Evolutionary conservation across 2,329 filamentous ascomycete genomes (phyloP), one percentile per base, ranked within the genome.

Genomic region (Aspergillaceae sp.): DNA sequence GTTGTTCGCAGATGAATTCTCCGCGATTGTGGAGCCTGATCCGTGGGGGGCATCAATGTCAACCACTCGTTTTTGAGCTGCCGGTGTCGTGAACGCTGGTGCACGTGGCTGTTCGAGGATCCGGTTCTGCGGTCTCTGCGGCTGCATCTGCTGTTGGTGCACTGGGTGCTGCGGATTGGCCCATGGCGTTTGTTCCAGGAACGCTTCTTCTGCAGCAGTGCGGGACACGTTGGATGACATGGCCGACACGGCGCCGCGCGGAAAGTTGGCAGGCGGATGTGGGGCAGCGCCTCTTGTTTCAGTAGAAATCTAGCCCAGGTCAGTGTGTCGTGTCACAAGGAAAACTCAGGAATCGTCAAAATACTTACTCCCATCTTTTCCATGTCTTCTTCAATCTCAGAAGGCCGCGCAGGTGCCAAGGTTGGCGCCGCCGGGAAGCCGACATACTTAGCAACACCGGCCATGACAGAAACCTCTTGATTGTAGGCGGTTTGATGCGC

Each of bases 361-460:
- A 2, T 2, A 77, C 83, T 74, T 73, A 96, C 90, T 61, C 86
- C 84, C 75, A 98, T 96, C 56, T 85, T 85, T 63, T 86, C 83
- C 52, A 97, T 74, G 68, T 98, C 92, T 42, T 91, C 84, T 46
- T 95, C 87, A 41, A 92, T 69, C 60, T 96, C 88, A 7, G 78
- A 73, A 26, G 77, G 67, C 34, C 84, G 83, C 28, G 87, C 86
- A 37, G 86, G 78, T 48, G 75, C 75, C 68, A 98, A 84, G 32
- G 86, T 77, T 19, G 92, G 92, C n/a, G 90, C 92, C 30, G 91
- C 90, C 33, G 92, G 92, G 68, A 98, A 98, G 27, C 92, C 92
- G 59, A 94, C 83, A 64, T 96, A 90, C 69, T 96, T 97, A 33
- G 91, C 90, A 43, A 97, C 77, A 34, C 91, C 91, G 4, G 90